phyloP scores from a whole-genome alignment of 2,329 filamentous ascomycete species.

The Penicillium sp. region DNA sequence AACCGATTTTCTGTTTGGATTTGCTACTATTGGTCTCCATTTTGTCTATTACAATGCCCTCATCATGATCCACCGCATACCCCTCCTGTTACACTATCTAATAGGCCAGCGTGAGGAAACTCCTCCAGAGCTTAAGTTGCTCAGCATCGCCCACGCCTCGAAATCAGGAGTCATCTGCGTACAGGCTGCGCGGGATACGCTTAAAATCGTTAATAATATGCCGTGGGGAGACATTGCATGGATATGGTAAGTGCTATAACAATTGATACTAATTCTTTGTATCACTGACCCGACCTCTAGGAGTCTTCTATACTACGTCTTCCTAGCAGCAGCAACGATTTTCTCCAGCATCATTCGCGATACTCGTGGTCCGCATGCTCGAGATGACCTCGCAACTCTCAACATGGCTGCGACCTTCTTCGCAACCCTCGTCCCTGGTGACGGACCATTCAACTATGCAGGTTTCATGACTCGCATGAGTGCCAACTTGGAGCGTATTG shows the following conservation, averaged over 20 bases:
- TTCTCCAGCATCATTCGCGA: constrained; percentile 94
- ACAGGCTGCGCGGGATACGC: constrained; percentile 82
- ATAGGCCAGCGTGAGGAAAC: constrained; percentile 64
- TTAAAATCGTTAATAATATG: constrained; percentile 87
- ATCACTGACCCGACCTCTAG: constrained; percentile 31
- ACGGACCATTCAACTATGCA: constrained; percentile 79
- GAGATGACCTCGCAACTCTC: constrained; percentile 82
- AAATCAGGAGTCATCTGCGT: constrained; percentile 85
- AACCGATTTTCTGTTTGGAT: constrained; percentile 78
- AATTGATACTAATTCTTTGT: not conserved
- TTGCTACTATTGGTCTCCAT: constrained; percentile 87
- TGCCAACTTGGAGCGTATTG: constrained; percentile 88
- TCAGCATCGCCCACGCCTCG: constrained; percentile 78
- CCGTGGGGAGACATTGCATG: constrained; percentile 90
- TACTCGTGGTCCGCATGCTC: constrained; percentile 74
- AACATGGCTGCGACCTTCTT: constrained; percentile 85
- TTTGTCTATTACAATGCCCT: constrained; percentile 95
- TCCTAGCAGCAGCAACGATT: constrained; percentile 84
- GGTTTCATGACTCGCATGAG: constrained; percentile 88
- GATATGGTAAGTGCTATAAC: constrained; percentile 69
- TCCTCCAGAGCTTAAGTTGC: constrained; percentile 50
- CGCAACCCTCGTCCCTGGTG: constrained; percentile 71
- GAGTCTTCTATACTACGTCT: constrained; percentile 91
- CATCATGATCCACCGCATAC: constrained; percentile 95
- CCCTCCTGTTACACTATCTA: constrained; percentile 85